Evolutionary conservation across 768 basidiomycete species (phyloP), one percentile per base, ranked within the genome.

Genomic region (Lactarius akahatsu): DNA sequence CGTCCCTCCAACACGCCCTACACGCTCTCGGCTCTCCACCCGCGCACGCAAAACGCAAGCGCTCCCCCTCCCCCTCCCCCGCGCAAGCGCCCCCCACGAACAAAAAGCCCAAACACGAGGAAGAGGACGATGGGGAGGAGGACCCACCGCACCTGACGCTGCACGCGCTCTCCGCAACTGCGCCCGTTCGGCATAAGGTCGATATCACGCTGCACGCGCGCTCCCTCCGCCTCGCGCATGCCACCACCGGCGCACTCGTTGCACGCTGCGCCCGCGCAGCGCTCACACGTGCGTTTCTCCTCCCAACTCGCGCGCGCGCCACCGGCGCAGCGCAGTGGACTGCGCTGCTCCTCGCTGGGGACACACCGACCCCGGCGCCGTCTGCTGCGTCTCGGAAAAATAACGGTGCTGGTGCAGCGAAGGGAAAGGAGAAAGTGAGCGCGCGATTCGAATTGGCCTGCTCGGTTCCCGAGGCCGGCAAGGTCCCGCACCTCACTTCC

Each of bases 131-230:
- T 1, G 30, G 10, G n/a, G 16, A 34, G 2, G 20, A 34, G 18
- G 52, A 30, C 47, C 47, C 47, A 26, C 47, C 41, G 71, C 75
- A 0, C 82, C 87, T 83, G 75, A 84, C 86, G 2, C 77, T 92
- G 1, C 85, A 89, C 47, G 76, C 85, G 20, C 76, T 92, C 50
- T 91, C 90, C 34, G 78, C 82, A n/a, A 85, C 87, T 13, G 85
- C 90, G 0, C 91, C 91, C 13, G 75, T 92, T 60, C 86, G 91
- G 60, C 91, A 89, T 77, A 91, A 90, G 69, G 83, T 88, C 45
- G 85, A 92, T 71, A 81, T 91, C 71, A 82, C 82, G 3, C 76
- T 90, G 45, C 80, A 86, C 71, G 71, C 78, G 26, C 74, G 77
- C 23, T 77, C 83, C 7, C 78, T 92, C 63, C 79, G 78, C 7